Percentiles rank a stretch among this genome's conserved stretches.
These are phyloP conservation scores for Pterocarpus macrocarpus DNA, from an alignment of 306 rosid species.

Conservation along the genomic window DNA sequence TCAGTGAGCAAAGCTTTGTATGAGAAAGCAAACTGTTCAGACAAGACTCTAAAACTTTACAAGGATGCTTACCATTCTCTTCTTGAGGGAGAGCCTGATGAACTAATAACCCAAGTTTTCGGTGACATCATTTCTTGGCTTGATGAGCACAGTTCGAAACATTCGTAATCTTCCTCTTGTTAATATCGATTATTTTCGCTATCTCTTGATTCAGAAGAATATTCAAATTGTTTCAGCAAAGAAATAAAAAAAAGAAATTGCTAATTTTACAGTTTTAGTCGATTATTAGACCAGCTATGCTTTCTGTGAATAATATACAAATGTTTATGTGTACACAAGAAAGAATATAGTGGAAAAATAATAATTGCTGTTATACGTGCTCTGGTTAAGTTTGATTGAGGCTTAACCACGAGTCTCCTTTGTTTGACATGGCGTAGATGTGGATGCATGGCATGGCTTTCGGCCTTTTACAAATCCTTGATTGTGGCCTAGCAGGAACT, in stretches of 20 bases:
- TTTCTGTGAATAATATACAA: conserved; percentile 15
- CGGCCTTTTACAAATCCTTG: no score
- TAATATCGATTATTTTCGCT: conserved; percentile 8
- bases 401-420: no score
- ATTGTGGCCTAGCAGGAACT: no score
- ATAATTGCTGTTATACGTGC: no score
- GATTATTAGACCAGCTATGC: background rate
- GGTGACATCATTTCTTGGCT: conserved; percentile 85
- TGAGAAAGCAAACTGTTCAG: conserved; percentile 78
- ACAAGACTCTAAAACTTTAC: conserved; percentile 82
- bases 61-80: conserved; percentile 83
- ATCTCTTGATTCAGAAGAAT: conserved; percentile 1
- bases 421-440: no score
- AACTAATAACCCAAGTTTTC: conserved; percentile 62
- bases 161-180: conserved; percentile 31
- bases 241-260: background rate
- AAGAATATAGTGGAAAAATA: no score
- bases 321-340: no score
- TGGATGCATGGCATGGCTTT: no score
- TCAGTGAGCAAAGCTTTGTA: conserved; percentile 87
- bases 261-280: conserved; percentile 21
- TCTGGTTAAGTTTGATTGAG: no score
- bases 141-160: conserved; percentile 57
- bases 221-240: conserved; percentile 23
- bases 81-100: conserved; percentile 97